Base-by-base conservation (phyloP, 306 rosid genomes). In the Cyamopsis tetragonoloba region DNA sequence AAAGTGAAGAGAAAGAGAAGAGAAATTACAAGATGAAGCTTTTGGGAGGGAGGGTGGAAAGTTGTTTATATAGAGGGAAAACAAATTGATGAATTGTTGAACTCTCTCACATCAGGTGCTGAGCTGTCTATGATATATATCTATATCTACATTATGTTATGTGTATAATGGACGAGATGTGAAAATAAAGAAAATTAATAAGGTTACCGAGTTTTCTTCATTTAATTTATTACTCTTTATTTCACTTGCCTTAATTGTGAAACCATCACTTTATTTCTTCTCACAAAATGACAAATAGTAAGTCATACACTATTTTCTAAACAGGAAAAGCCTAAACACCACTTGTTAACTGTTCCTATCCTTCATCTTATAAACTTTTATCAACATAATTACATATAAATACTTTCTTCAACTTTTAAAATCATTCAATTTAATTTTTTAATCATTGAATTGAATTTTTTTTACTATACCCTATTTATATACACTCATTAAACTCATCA, bases 121-220 rank as follows among this genome's bases (percentile, higher is more conserved):
- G 82, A 77, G 80, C 86, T 77, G 87, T 79, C 78, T 70, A 18
- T 44, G 43, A 42, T 44, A 17, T 27, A 22, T 62, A 6, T 0
- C 14, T 54, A 54, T 51, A 34, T 12, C 23, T 51, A 51, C 23
- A 49, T 9, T 20, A 1, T 23, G n/a, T 27, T 54, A 2, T 24
- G 27, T 7, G 12, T 56, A 3, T 3, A 63, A 15, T 15, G 0
- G 14, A 14, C 3, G 15, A 7, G 0, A 9, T 13, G 23, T 23
- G 1, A 17, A 6, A 10, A 34, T 35, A 18, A 13, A 37, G 46
- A 20, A 60, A n/a, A 20, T 13, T 60, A 4, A 35, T 37, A 10
- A 60, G 18, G 38, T 28, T 7, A 2, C 7, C 15, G 12, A 3
- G 23, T 9, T n/a, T n/a, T 14, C 0, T 5, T 0, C 18, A 24